Evolutionary conservation across 805 yeast species (phyloP).

Genomic region (Saturnispora zaruensis): DNA sequence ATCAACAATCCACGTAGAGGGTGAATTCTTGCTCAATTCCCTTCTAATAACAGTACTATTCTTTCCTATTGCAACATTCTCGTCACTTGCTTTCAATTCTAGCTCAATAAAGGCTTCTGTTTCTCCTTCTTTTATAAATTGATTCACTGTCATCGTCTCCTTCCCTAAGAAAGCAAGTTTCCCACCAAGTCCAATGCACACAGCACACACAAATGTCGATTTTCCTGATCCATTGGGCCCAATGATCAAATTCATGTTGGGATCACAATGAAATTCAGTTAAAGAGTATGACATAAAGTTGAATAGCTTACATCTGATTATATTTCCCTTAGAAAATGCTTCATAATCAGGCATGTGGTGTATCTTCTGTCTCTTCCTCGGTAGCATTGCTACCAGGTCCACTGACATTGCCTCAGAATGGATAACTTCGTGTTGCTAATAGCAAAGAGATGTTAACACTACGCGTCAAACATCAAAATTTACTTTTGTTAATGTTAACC

Average conservation of each 20-base stretch:
- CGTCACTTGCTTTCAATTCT: slow-evolving; percentile 34
- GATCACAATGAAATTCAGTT: slow-evolving; percentile 70
- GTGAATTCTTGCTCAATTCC: slow-evolving; percentile 33
- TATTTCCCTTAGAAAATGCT: slow-evolving; percentile 37
- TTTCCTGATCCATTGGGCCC: slow-evolving; percentile 98
- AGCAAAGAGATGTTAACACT: not conserved
- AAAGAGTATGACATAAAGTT: slow-evolving; percentile 64
- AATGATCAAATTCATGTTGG: slow-evolving; percentile 79
- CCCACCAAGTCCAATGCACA: slow-evolving; percentile 84
- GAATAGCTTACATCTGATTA: slow-evolving; percentile 41
- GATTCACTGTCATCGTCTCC: slow-evolving; percentile 48
- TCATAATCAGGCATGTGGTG: slow-evolving; percentile 16
- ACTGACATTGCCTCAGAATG: not conserved
- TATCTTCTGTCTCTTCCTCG: slow-evolving; percentile 1
- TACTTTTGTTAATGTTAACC: not conserved
- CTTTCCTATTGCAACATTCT: slow-evolving; percentile 17
- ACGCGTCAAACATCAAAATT: not conserved
- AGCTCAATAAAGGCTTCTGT: slow-evolving; percentile 40
- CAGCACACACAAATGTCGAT: slow-evolving; percentile 85
- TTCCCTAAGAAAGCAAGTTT: slow-evolving; percentile 63
- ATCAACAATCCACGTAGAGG: slow-evolving; percentile 45
- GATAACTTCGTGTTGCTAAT: not conserved
- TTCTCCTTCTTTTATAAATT: slow-evolving; percentile 67
- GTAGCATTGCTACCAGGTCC: not conserved
- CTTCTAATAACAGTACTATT: slow-evolving; percentile 34